Percentiles rank a stretch among this genome's conserved stretches.
Conservation (phyloP, 2,329 filamentous ascomycete genomes). For the Arthrobotrys megalospora region DNA sequence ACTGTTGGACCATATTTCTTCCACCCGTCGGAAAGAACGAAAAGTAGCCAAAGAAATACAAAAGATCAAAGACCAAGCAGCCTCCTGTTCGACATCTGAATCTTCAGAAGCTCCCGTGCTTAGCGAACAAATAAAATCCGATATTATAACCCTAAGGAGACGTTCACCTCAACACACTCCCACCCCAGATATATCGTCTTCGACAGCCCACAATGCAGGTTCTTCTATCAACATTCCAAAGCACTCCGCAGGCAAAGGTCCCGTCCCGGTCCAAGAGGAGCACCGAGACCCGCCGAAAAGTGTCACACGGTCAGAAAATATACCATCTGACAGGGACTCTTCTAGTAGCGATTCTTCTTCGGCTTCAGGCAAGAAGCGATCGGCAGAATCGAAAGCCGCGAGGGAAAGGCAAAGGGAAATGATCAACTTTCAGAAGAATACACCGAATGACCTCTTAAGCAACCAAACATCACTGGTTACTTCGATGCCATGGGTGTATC, state of each 20-base stretch:
- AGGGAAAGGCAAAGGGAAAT: conserved; percentile 39
- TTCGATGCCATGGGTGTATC: conserved; percentile 9
- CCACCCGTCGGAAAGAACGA: conserved; percentile 20
- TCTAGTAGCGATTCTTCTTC: conserved; percentile 45
- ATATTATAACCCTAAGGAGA: neutral
- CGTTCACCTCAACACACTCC: neutral
- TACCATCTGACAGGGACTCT: conserved; percentile 43
- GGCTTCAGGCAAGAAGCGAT: conserved; percentile 37
- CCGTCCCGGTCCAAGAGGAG: conserved; percentile 5
- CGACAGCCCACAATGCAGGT: conserved; percentile 35
- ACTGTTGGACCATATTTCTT: conserved; percentile 20
- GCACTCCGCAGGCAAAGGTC: neutral
- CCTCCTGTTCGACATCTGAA: neutral
- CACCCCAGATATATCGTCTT: neutral
- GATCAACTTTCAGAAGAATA: conserved; percentile 12
- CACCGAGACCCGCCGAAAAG: conserved; percentile 22
- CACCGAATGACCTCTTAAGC: conserved; percentile 3
- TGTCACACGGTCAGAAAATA: conserved; percentile 32
- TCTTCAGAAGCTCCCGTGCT: neutral
- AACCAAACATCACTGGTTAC: neutral
- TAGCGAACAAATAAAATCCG: neutral
- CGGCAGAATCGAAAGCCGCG: conserved; percentile 21
- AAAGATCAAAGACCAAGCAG: neutral
- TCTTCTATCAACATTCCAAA: conserved; percentile 29
- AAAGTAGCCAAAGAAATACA: conserved; percentile 5